Evolutionary conservation across 2,329 filamentous ascomycete species (phyloP), one percentile per base, ranked within the genome.

Genomic region (Diaporthe australafricana): DNA sequence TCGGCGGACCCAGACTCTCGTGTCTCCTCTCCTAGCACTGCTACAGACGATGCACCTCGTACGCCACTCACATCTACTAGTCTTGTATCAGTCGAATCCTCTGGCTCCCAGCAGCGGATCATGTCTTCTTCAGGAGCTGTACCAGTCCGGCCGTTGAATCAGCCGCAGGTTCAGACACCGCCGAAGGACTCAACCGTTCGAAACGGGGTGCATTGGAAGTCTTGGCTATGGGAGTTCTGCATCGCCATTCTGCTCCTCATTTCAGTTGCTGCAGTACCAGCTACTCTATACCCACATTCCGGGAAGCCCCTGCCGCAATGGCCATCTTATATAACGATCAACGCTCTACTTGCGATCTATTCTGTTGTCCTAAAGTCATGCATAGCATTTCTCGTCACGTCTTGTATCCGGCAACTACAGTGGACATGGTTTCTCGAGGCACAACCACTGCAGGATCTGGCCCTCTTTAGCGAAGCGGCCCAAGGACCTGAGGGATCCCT

Each of bases 301-400:
- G 65, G 70, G 22, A 14, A 69, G 70, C 55, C 70, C 5, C 22
- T 63, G 12, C 70, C 70, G 3, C 63, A 32, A 1, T 72, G 70
- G 70, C 70, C 56, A 17, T 57, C 40, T 22, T 45, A 53, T 6
- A 63, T 69, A 11, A 48, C 63, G 4, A 47, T 72, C 55, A 72
- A 72, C 35, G 22, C 65, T 7, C 48, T 72, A 17, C 32, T 72
- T 2, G 62, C 70, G 3, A 32, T 56, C 4, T 72, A 62, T 30
- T 57, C 70, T 17, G 9, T 72, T 32, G 22, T 53, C 2, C 27
- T 72, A 5, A 69, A 50, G 7, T 17, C 65, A 38, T 35, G 45
- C 32, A 30, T 72, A 2, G 48, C 12, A 4, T 20, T 62, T 7
- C 30, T 69, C 22, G 40, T 65, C 55, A 48, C 35, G 2, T 72